Percentiles rank a stretch among this genome's conserved stretches.
These are phyloP conservation scores for Eustoma russellianum DNA, from an alignment of 257 asterid species.

Conservation along the genomic window DNA sequence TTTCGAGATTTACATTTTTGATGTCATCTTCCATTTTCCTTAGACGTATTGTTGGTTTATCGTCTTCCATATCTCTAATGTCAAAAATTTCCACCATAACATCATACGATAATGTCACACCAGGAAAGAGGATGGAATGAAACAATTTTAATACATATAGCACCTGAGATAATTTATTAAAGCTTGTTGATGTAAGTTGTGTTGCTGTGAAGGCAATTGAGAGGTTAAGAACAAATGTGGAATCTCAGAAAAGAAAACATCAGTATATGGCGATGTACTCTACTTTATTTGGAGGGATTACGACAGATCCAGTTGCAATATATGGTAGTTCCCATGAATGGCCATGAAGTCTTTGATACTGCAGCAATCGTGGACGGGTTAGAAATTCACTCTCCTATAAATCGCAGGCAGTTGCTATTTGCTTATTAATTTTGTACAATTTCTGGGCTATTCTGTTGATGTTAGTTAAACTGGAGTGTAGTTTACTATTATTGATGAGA, in stretches of 20 bases:
- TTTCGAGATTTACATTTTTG: too few species aligned
- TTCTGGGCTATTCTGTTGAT: too few species aligned
- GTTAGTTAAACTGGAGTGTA: neutral
- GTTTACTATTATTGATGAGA: neutral
- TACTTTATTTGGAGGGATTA: slow-evolving; percentile 76
- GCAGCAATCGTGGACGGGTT: slow-evolving; percentile 81
- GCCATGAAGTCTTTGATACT: slow-evolving; percentile 91
- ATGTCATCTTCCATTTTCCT: too few species aligned
- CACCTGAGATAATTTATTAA: neutral
- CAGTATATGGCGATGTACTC: slow-evolving; percentile 82
- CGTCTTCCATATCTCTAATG: too few species aligned
- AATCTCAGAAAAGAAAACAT: slow-evolving; percentile 45
- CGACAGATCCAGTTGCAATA: slow-evolving; percentile 77
- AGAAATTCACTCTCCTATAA: slow-evolving; percentile 21
- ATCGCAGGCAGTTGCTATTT: neutral
- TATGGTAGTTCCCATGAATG: slow-evolving; percentile 93
- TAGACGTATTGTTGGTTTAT: too few species aligned
- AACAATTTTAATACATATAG: neutral
- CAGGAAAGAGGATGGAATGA: too few species aligned
- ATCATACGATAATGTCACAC: too few species aligned
- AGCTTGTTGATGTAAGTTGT: neutral
- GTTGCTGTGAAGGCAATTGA: slow-evolving; percentile 49
- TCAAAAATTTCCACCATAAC: too few species aligned
- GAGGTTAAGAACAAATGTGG: slow-evolving; percentile 40
- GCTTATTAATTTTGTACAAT: neutral